Base-by-base conservation (phyloP, 2,329 filamentous ascomycete species). In the Monascus ruber region DNA sequence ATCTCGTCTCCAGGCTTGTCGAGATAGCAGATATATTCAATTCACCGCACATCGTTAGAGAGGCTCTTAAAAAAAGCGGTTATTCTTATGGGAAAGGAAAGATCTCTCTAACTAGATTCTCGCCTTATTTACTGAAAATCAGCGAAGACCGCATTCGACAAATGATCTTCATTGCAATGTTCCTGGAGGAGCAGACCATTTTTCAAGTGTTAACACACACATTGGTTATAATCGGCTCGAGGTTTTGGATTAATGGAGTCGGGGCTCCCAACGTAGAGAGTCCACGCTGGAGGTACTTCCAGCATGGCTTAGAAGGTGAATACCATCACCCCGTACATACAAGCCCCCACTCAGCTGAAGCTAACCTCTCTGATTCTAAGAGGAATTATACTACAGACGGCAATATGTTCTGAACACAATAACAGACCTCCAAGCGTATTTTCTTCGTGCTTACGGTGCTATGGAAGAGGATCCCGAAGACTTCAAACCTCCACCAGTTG, bases 381-480 rank as follows among this genome's bases (percentile, higher is more conserved):
- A 66, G 44, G 65, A 68, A 50, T 46, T 68, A n/a, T 60, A 59
- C 31, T 58, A 56, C 44, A 54, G 65, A 35, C 60, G 64, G 10
- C 56, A 65, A 43, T 61, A 51, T 37, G 53, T 67, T 31, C 40
- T 68, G 11, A 59, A 65, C 38, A 67, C 64, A 4, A 60, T 68
- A 24, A 60, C 55, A 27, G 62, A 66, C 33, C 45, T 67, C 10
- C 65, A 68, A 43, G 58, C 57, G 5, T 51, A 64, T 42, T 68
- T 68, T 36, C 53, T 68, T 26, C 54, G 58, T 27, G 48, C 54
- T 5, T 68, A 64, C 38, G 62, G 63, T n/a, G 58, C 57, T 11
- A 43, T 62, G n/a, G 53, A 61, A 39, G 52, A 55, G 10, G 41
- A 47, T 24, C 42, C 41, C 9, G 36, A 34, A 34, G 11, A 39